Evolutionary conservation across 139 green algal genomes (phyloP).

Genomic region (Picochlorum sp.): DNA sequence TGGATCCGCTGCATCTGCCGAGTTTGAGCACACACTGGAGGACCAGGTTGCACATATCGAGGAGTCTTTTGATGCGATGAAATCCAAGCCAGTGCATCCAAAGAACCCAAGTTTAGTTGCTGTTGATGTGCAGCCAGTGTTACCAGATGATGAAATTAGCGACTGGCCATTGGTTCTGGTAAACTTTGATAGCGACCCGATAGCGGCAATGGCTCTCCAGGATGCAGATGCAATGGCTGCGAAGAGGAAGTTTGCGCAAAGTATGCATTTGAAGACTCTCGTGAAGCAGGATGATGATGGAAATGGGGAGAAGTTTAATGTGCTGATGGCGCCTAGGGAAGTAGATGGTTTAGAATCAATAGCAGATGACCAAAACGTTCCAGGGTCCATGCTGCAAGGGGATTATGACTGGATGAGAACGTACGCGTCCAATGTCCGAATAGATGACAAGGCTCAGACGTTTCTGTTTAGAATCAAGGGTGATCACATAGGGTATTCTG

Average conservation of each 20-base stretch:
- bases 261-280: conserved; percentile 34
- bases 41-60: conserved; percentile 35
- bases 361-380: conserved; percentile 2
- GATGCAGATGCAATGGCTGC: conserved; percentile 7
- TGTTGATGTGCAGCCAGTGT: conserved; percentile 46
- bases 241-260: not conserved
- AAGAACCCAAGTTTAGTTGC: conserved; percentile 39
- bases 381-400: conserved; percentile 7
- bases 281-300: conserved; percentile 3
- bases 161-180: conserved; percentile 30
- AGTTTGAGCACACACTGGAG: not conserved
- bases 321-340: conserved; percentile 27
- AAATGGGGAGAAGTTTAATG: conserved; percentile 23
- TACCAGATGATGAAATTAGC: conserved; percentile 29
- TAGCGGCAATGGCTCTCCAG: conserved; percentile 20
- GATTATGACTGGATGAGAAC: conserved; percentile 51
- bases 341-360: not conserved
- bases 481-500: conserved; percentile 20
- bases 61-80: conserved; percentile 49
- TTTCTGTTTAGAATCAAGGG: conserved; percentile 29
- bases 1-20: conserved; percentile 10
- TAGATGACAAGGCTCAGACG: conserved; percentile 22
- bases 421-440: conserved; percentile 25
- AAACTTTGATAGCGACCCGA: conserved; percentile 37
- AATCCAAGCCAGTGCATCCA: conserved; percentile 38